Percentiles rank a stretch among this genome's conserved stretches.
Conservation (phyloP, 2,329 filamentous ascomycete species). For the Cladorrhinum sp. region DNA sequence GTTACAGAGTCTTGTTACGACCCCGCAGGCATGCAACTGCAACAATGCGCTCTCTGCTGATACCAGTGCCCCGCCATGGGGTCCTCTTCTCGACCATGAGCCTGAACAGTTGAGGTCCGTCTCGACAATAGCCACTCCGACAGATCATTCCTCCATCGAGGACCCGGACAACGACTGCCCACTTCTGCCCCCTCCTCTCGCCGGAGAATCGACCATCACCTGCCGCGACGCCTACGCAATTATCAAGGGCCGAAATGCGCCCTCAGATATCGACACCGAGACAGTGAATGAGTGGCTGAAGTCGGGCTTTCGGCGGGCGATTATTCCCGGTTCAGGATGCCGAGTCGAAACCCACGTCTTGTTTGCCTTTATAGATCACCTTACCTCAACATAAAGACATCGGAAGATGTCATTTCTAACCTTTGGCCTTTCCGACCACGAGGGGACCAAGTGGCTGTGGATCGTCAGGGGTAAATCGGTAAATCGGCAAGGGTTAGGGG, state of each 20-base stretch:
- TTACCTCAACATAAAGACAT: constrained; percentile 18
- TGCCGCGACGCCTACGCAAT: constrained; percentile 30
- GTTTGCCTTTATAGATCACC: constrained; percentile 25
- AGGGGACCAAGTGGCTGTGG: neutral
- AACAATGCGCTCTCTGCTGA: no score
- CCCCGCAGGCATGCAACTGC: neutral
- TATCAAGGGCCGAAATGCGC: constrained; percentile 25
- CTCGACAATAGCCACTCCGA: neutral
- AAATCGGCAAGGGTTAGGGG: neutral
- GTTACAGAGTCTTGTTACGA: neutral
- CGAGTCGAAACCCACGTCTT: constrained; percentile 25
- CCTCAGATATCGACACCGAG: constrained; percentile 11
- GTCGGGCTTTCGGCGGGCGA: constrained; percentile 22
- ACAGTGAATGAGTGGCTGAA: constrained; percentile 19
- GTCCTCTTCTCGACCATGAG: no score
- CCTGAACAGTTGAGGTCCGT: no score
- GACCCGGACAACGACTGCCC: constrained; percentile 14
- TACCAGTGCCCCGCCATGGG: no score
- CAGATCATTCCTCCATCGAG: neutral
- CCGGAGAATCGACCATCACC: constrained; percentile 30
- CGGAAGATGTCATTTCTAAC: no score
- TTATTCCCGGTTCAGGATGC: constrained; percentile 22
- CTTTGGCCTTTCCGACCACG: neutral
- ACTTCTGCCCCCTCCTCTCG: constrained; percentile 17
- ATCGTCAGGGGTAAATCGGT: neutral